Evolutionary conservation across 2,329 filamentous ascomycete species (phyloP).

Genomic region (Botrytis deweyae): DNA sequence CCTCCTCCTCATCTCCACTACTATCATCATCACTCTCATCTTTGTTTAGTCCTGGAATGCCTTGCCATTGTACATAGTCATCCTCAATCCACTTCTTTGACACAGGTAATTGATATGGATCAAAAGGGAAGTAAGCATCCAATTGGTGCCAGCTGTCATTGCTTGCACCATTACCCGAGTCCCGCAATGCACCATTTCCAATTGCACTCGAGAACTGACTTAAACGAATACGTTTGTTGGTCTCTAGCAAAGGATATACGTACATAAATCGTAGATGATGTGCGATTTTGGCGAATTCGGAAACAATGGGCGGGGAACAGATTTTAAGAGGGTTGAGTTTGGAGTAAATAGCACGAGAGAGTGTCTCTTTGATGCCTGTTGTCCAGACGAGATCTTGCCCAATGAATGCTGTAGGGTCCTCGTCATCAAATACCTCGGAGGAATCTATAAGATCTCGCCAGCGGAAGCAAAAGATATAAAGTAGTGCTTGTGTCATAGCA

Average conservation of each 20-base stretch:
- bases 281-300: constrained; percentile 85
- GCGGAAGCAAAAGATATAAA: constrained; percentile 88
- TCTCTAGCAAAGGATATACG: constrained; percentile 82
- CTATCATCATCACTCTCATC: constrained; percentile 55
- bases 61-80: constrained; percentile 79
- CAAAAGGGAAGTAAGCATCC: constrained; percentile 95
- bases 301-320: constrained; percentile 85
- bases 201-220: constrained; percentile 65
- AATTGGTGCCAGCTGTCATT: constrained; percentile 81
- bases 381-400: constrained; percentile 78
- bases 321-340: constrained; percentile 94
- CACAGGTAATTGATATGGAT: constrained; percentile 86
- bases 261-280: constrained; percentile 86
- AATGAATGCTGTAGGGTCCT: constrained; percentile 58
- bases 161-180: constrained; percentile 48
- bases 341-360: constrained; percentile 78
- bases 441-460: constrained; percentile 84
- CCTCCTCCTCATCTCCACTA: constrained; percentile 41
- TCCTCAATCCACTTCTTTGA: constrained; percentile 86
- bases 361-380: constrained; percentile 67
- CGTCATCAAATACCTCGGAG: constrained; percentile 57
- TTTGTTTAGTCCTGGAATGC: constrained; percentile 67
- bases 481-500: constrained; percentile 64
- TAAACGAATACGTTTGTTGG: constrained; percentile 85
- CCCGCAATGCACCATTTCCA: constrained; percentile 49